Percentiles rank a stretch among this genome's conserved stretches.
These are phyloP conservation scores for Tricholoma flavovirens DNA, from an alignment of 768 basidiomycete species.

Conservation along the genomic window DNA sequence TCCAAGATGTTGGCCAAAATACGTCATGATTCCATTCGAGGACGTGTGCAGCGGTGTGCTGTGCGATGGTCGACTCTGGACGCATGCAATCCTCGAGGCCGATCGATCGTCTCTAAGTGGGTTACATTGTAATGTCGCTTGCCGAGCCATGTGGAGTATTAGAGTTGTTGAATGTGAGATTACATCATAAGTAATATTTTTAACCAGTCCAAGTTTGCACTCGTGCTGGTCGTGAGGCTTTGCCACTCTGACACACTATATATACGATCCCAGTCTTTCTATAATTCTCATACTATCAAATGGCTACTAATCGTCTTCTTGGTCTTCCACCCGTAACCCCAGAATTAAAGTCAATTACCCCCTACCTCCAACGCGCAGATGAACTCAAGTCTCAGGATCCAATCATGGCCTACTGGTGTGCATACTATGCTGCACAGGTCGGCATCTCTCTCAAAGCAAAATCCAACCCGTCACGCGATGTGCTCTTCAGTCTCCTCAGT, in stretches of 20 bases:
- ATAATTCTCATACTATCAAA: constrained; percentile 8
- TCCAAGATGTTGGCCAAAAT: background rate
- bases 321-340: constrained; percentile 55
- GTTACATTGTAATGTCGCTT: no score
- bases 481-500: constrained; percentile 70
- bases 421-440: constrained; percentile 87
- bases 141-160: no score
- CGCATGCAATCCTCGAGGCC: background rate
- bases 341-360: constrained; percentile 62
- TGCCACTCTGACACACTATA: background rate
- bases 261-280: constrained; percentile 1
- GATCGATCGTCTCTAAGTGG: no score
- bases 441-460: constrained; percentile 74
- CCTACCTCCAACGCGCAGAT: constrained; percentile 85
- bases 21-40: background rate
- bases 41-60: background rate
- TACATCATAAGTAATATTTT: no score
- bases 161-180: no score
- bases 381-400: constrained; percentile 82
- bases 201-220: no score
- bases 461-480: constrained; percentile 54
- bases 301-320: constrained; percentile 34
- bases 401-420: constrained; percentile 93
- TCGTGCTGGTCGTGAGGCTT: constrained; percentile 1
- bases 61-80: background rate